These are phyloP conservation scores for Styphnolobium japonicum DNA, from an alignment of 306 rosid species.

Conservation along the genomic window DNA sequence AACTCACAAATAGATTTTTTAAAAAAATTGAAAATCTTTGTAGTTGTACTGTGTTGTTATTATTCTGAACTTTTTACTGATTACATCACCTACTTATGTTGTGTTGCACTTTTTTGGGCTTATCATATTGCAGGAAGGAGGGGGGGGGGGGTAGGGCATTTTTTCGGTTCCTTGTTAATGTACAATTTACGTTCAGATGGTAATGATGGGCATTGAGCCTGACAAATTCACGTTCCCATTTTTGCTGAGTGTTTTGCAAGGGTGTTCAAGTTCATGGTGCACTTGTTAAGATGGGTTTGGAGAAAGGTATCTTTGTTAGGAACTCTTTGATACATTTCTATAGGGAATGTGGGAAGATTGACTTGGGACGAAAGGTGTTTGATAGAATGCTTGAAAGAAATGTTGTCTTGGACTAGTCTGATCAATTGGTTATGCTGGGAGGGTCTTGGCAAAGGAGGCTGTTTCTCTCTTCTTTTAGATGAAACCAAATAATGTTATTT, in stretches of 20 bases:
- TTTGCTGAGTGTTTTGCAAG: slow-evolving; percentile 49
- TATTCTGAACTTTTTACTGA: too few species aligned
- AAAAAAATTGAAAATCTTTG: too few species aligned
- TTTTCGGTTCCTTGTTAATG: too few species aligned
- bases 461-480: slow-evolving; percentile 69
- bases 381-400: slow-evolving; percentile 71
- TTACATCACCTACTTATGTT: too few species aligned
- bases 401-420: slow-evolving; percentile 86
- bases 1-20: too few species aligned
- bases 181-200: slow-evolving; percentile 52
- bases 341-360: slow-evolving; percentile 51
- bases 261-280: slow-evolving; percentile 71
- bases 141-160: too few species aligned
- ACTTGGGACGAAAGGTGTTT: slow-evolving; percentile 56
- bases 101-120: too few species aligned
- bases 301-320: slow-evolving; percentile 49
- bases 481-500: too few species aligned
- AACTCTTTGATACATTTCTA: slow-evolving; percentile 74
- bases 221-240: slow-evolving; percentile 74
- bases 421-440: slow-evolving; percentile 71
- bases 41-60: too few species aligned
- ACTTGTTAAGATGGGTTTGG: slow-evolving; percentile 61
- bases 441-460: slow-evolving; percentile 47
- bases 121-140: too few species aligned
- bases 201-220: slow-evolving; percentile 50